Base-by-base conservation (phyloP, 805 yeast species). In the Candida coquimbonensis region DNA sequence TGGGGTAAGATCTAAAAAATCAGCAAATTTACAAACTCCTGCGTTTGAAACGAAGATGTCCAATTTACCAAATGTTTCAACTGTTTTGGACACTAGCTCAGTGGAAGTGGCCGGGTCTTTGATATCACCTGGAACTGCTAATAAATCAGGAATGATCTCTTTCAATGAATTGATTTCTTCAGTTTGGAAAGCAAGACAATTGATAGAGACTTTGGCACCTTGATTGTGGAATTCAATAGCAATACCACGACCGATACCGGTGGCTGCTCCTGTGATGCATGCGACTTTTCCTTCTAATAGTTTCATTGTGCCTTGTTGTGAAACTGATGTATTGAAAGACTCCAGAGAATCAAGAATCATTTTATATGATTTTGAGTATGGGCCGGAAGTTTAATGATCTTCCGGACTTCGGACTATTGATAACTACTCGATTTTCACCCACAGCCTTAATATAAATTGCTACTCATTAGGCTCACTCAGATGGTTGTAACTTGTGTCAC, bases 21-120 rank as follows among this genome's bases (percentile, higher is more conserved):
- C 69, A 36, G 62, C 53, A 48, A 71, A 67, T 38, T 66, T 60
- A 51, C 75, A 71, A 33, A 72, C 65, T 11, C 76, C 77, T 12
- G 77, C 77, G 52, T 73, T 73, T 11, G 74, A 68, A 5, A 73
- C 73, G 45, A 70, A 62, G 7, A 67, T 63, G 46, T 72, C 62
- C 38, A 72, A 47, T 46, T 64, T 65, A 5, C 74, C 74, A 53
- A 71, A 72, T 24, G 50, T 49, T 25, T 56, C 62, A 16, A 69
- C 73, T 1, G 69, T 56, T 24, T 56, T 51, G 6, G 47, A 47
- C 13, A 69, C 63, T 12, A 71, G 53, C 3, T 52, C 50, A 7
- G 43, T 46, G 9, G 71, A 60, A 7, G 75, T 69, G 37, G 60
- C 63, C 2, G 73, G 73, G 19, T 55, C 51, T 1, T 71, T 62